Evolutionary conservation across 2,329 filamentous ascomycete species (phyloP).

Genomic region (Eutypella sp.): DNA sequence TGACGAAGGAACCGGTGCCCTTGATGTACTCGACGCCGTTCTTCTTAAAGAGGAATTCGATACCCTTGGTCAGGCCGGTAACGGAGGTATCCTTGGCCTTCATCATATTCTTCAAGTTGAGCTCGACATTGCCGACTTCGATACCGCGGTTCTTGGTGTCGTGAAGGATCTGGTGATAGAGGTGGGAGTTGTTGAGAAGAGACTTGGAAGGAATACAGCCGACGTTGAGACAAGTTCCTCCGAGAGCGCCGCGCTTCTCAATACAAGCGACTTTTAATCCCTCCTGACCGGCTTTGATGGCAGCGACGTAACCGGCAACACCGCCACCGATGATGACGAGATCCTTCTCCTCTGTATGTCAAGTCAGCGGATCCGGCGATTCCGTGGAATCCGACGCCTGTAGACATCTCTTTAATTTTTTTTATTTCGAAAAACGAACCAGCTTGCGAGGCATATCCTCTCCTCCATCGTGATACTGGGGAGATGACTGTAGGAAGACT

Average conservation of each 20-base stretch:
- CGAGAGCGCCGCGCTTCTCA: slow-evolving; percentile 93
- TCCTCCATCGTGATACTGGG: slow-evolving; percentile 48
- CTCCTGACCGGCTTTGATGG: slow-evolving; percentile 97
- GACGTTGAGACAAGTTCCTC: slow-evolving; percentile 97
- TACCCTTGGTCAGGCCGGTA: slow-evolving; percentile 83
- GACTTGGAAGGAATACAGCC: slow-evolving; percentile 99
- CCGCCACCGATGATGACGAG: slow-evolving; percentile 96
- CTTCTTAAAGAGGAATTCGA: slow-evolving; percentile 98
- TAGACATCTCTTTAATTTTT: no score
- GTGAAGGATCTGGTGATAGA: slow-evolving; percentile 95
- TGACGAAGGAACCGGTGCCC: slow-evolving; percentile 80
- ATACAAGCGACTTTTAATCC: slow-evolving; percentile 97
- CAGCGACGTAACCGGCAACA: slow-evolving; percentile 96
- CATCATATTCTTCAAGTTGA: slow-evolving; percentile 95
- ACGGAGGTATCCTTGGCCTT: slow-evolving; percentile 97
- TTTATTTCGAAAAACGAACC: no score
- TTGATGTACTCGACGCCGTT: slow-evolving; percentile 98
- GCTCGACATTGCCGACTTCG: slow-evolving; percentile 93
- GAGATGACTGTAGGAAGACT: slow-evolving; percentile 47
- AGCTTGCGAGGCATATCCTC: slow-evolving; percentile 54
- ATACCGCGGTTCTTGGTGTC: slow-evolving; percentile 97
- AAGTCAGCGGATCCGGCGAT: no score
- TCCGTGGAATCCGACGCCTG: no score
- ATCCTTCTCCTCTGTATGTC: slow-evolving; percentile 78
- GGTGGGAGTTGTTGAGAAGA: slow-evolving; percentile 97